phyloP scores from a whole-genome alignment of 352 stramenopile species.

The Globisporangium parvum region DNA sequence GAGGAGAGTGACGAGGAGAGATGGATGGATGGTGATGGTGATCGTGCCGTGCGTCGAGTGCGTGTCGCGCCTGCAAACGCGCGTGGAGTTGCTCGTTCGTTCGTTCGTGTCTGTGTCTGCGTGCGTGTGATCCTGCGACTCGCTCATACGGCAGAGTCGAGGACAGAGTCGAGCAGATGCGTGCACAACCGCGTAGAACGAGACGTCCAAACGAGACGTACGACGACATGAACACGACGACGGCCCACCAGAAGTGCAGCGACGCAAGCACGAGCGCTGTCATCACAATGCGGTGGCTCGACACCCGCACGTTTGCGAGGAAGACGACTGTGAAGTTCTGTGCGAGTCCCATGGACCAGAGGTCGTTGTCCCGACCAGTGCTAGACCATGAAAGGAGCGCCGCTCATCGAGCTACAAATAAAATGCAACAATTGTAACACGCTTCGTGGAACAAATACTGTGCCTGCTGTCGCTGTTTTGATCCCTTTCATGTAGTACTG shows the following conservation, averaged over 20 bases:
- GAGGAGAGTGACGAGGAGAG: neutral
- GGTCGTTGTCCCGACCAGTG: constrained; percentile 51
- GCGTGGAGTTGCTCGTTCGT: constrained; percentile 1
- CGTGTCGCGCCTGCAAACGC: neutral
- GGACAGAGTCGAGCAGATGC: too few species aligned
- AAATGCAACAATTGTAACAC: too few species aligned
- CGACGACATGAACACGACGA: constrained; percentile 41
- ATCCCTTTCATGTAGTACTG: too few species aligned
- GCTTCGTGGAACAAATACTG: too few species aligned
- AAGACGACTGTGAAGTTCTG: constrained; percentile 64
- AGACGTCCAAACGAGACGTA: constrained; percentile 43
- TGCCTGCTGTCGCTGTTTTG: too few species aligned
- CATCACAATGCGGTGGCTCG: constrained; percentile 21
- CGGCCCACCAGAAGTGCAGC: constrained; percentile 42
- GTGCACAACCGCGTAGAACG: constrained; percentile 55
- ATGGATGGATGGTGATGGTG: too few species aligned
- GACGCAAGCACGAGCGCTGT: constrained; percentile 27
- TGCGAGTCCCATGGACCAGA: constrained; percentile 56
- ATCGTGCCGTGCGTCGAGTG: too few species aligned
- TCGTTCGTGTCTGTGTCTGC: too few species aligned
- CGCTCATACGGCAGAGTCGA: too few species aligned
- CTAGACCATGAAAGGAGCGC: too few species aligned
- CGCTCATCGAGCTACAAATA: too few species aligned
- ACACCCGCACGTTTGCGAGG: constrained; percentile 41
- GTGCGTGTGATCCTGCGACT: too few species aligned